Base-by-base conservation (phyloP, 257 asterid genomes). In the Lithospermum erythrorhizon region DNA sequence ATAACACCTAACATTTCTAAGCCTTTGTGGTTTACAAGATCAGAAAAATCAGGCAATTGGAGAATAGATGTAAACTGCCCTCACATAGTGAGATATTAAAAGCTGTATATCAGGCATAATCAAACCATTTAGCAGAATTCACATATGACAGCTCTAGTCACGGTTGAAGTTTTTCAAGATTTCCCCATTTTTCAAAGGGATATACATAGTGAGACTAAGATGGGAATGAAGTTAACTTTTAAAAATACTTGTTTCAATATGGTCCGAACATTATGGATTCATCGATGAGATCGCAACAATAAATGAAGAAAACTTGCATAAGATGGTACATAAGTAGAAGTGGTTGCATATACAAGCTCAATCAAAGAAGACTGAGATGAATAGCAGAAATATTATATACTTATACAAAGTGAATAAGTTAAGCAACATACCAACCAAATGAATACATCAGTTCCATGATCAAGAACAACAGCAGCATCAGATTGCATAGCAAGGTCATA, bases 401-500 rank as follows among this genome's bases (percentile, higher is more conserved):
- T 30, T 35, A 35, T 53, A 54, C 9, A 21, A n/a, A 21, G 61
- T 64, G 53, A 48, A 62, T 22, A 21, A 59, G 72, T 17, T 58
- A 20, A 51, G 57, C 22, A 45, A 59, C 82, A 41, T 80, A 90
- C 97, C 98, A 91, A 78, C 98, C 98, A 91, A 78, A 91, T 84
- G 81, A 91, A 91, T 76, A 91, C 88, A 77, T 91, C 98, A 20
- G 98, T 88, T 66, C 98, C 98, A 53, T 91, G 96, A 75, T 91
- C 98, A 69, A 91, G 96, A 81, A 91, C 95, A 62, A 88, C 96
- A 15, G 98, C 98, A 58, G 95, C 84, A 79, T 88, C 98, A 62
- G 98, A 86, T 70, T 91, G 98, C 98, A 91, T 91, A 57, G 88
- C 95, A 68, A 91, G 96, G 82, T 88, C 95, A 78, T 91, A 75